Evolutionary conservation across 257 asterid genomes (phyloP).

Genomic region (Euphrasia confusa): DNA sequence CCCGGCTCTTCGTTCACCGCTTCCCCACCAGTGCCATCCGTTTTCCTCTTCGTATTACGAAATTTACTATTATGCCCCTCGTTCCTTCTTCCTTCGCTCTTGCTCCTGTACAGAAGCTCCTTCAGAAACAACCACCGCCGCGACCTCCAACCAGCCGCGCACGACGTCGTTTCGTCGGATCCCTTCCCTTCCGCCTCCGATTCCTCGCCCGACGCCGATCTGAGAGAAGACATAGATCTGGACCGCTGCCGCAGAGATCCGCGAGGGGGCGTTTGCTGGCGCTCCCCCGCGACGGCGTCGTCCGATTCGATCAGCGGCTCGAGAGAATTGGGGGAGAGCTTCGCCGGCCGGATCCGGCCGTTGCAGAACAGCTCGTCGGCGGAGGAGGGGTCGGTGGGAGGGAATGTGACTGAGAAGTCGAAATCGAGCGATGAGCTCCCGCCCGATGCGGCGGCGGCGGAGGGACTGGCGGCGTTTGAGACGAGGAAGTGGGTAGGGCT

Average conservation of each 20-base stretch:
- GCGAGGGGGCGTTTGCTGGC: background rate
- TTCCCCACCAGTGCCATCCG: too few relatives aligned
- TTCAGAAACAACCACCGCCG: slow-evolving; percentile 53
- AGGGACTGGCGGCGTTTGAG: background rate
- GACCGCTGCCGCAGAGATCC: slow-evolving; percentile 41
- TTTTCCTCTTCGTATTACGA: slow-evolving; percentile 37
- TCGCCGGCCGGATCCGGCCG: slow-evolving; percentile 64
- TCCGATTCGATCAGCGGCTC: slow-evolving; percentile 26
- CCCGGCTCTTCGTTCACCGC: background rate
- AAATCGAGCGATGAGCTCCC: slow-evolving; percentile 49
- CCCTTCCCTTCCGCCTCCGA: slow-evolving; percentile 21
- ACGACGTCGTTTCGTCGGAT: slow-evolving; percentile 43
- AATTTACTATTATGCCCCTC: slow-evolving; percentile 33
- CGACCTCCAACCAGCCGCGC: slow-evolving; percentile 42
- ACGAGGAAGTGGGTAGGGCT: slow-evolving; percentile 50
- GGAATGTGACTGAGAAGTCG: slow-evolving; percentile 44
- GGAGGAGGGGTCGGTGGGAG: slow-evolving; percentile 35
- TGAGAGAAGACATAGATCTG: slow-evolving; percentile 53
- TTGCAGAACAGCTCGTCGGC: slow-evolving; percentile 56
- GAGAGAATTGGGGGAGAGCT: slow-evolving; percentile 28
- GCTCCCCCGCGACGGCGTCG: slow-evolving; percentile 9
- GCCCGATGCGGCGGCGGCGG: slow-evolving; percentile 1
- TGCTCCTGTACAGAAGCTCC: slow-evolving; percentile 51
- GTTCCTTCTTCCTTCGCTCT: slow-evolving; percentile 45
- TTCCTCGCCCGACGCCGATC: slow-evolving; percentile 7